Percentiles rank a stretch among this genome's conserved stretches.
Conservation (phyloP, 2,329 filamentous ascomycete species). For the Piedraia hortae region DNA sequence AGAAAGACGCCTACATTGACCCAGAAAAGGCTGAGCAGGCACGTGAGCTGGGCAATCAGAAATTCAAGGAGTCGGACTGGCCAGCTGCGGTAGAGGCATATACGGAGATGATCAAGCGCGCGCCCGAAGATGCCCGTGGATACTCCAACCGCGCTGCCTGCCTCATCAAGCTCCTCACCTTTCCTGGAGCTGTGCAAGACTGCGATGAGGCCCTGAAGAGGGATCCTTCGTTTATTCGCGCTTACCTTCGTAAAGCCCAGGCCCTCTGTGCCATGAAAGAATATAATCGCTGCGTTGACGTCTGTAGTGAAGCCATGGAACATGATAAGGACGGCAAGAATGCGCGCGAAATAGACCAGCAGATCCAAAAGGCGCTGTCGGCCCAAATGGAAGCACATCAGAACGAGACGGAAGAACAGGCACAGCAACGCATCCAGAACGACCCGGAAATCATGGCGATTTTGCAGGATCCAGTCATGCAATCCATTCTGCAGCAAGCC, state of each 20-base stretch:
- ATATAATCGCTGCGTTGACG: slow-evolving; percentile 82
- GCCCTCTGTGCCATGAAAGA: slow-evolving; percentile 94
- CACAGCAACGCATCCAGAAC: slow-evolving; percentile 58
- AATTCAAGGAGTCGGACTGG: slow-evolving; percentile 94
- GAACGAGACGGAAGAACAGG: slow-evolving; percentile 79
- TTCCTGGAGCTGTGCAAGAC: slow-evolving; percentile 78
- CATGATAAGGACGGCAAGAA: slow-evolving; percentile 62
- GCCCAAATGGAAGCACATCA: slow-evolving; percentile 78
- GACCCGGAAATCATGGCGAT: slow-evolving; percentile 45
- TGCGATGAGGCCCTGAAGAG: slow-evolving; percentile 77
- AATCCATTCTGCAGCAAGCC: slow-evolving; percentile 84
- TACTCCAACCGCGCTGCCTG: slow-evolving; percentile 95
- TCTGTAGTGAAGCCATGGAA: slow-evolving; percentile 51
- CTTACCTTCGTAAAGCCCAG: slow-evolving; percentile 89
- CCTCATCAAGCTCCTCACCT: slow-evolving; percentile 86
- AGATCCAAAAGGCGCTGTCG: slow-evolving; percentile 73
- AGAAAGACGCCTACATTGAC: slow-evolving; percentile 60
- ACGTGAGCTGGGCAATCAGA: slow-evolving; percentile 77
- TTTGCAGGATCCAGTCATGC: slow-evolving; percentile 91
- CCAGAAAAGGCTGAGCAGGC: slow-evolving; percentile 84
- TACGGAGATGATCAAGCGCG: slow-evolving; percentile 86
- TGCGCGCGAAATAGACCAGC: slow-evolving; percentile 69
- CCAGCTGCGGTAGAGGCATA: slow-evolving; percentile 85
- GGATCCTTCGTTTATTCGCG: slow-evolving; percentile 76
- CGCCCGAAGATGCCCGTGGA: slow-evolving; percentile 71